Percentiles rank a stretch among this genome's conserved stretches.
Evolutionary conservation across 768 basidiomycete species (phyloP).

Genomic region (Suillus ampliporus): DNA sequence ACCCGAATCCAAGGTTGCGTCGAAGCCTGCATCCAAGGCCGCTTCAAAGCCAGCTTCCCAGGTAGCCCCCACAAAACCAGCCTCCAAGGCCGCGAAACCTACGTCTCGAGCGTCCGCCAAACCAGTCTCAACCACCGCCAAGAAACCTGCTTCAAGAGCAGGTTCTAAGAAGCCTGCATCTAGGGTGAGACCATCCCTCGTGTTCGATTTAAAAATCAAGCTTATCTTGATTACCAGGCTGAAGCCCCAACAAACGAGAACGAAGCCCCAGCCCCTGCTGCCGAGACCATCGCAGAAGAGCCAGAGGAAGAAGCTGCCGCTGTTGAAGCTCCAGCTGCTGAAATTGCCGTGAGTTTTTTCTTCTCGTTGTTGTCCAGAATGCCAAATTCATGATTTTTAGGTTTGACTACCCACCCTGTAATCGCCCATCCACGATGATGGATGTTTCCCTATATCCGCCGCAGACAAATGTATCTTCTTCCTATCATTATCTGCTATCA

Average conservation of each 20-base stretch:
- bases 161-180: conserved; percentile 68
- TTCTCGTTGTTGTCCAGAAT: conserved; percentile 7
- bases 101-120: conserved; percentile 46
- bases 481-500: conserved; percentile 41
- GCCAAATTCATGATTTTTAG: conserved; percentile 15
- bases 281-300: conserved; percentile 63
- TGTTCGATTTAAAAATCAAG: not conserved
- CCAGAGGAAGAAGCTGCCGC: conserved; percentile 50
- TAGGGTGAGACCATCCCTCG: conserved; percentile 47
- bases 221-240: conserved; percentile 25
- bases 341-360: conserved; percentile 26
- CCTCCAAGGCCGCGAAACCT: conserved; percentile 47
- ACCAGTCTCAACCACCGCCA: conserved; percentile 49
- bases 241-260: conserved; percentile 45
- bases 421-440: conserved; percentile 19
- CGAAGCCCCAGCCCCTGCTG: conserved; percentile 43
- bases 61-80: conserved; percentile 44
- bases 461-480: conserved; percentile 39
- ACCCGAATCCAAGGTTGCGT: conserved; percentile 27
- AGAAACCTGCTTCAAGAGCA: conserved; percentile 63
- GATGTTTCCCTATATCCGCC: conserved; percentile 20
- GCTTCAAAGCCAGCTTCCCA: conserved; percentile 48
- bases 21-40: conserved; percentile 42
- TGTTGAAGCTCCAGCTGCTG: conserved; percentile 42
- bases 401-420: conserved; percentile 24